Conservation (phyloP, 768 basidiomycete species). For the Auricularia cornea region DNA sequence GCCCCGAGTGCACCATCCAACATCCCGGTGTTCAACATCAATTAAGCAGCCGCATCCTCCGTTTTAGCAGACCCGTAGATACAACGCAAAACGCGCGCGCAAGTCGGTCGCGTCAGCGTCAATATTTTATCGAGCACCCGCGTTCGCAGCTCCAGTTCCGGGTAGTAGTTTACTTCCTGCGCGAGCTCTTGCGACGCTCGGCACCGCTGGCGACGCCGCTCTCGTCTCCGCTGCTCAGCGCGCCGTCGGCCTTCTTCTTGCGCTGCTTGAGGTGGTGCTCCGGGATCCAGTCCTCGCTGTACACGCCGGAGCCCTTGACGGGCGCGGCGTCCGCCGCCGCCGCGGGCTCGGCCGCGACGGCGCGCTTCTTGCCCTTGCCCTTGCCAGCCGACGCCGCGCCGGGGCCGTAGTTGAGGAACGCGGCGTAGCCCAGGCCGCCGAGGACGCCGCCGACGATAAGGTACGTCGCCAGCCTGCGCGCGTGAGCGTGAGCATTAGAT, state of each 20-base stretch:
- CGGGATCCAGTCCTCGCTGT: constrained; percentile 91
- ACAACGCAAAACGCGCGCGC: too few relatives aligned
- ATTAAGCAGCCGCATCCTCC: too few relatives aligned
- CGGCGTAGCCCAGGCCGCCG: constrained; percentile 53
- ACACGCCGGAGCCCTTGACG: constrained; percentile 56
- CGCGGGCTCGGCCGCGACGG: constrained; percentile 13
- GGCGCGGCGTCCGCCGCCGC: constrained; percentile 43
- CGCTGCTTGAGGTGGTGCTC: constrained; percentile 72
- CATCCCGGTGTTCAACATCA: too few relatives aligned
- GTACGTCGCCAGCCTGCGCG: constrained; percentile 61
- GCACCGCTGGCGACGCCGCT: constrained; percentile 10
- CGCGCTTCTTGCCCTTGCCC: constrained; percentile 26
- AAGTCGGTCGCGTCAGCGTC: too few relatives aligned
- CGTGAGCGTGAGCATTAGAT: too few relatives aligned
- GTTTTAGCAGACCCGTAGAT: too few relatives aligned
- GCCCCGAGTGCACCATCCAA: too few relatives aligned
- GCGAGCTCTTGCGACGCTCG: constrained; percentile 6
- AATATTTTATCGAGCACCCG: too few relatives aligned
- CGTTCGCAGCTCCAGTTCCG: too few relatives aligned
- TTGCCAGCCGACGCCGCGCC: constrained; percentile 40
- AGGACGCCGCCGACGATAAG: constrained; percentile 56
- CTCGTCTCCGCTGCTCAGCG: constrained; percentile 53
- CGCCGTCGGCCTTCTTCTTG: constrained; percentile 38
- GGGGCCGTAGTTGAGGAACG: constrained; percentile 59
- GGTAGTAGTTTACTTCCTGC: constrained; percentile 3